A percentile compares a stretch with the other conserved stretches of the same genome.
These are phyloP conservation scores for Fusarium transvaalense DNA, from an alignment of 2,329 filamentous ascomycete species.

Conservation along the genomic window DNA sequence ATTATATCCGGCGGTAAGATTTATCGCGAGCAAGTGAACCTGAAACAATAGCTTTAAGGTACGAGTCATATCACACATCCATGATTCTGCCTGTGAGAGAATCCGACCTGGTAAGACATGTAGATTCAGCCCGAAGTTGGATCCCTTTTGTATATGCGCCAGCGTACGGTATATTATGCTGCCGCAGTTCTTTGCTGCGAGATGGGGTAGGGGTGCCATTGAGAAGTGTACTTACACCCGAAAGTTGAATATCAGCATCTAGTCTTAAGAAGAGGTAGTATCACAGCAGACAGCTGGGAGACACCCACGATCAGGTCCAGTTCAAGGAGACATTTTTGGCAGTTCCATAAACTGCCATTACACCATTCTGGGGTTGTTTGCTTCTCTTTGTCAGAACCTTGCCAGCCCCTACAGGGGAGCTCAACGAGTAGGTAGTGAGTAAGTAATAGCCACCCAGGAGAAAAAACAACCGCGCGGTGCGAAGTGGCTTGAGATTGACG, in stretches of 20 bases:
- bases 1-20: background rate
- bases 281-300: too few species aligned
- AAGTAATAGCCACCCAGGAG: constrained; percentile 11
- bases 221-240: background rate
- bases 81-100: constrained; percentile 10
- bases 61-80: background rate
- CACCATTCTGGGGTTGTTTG: constrained; percentile 27
- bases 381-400: constrained; percentile 18
- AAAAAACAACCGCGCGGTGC: constrained; percentile 36
- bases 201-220: background rate
- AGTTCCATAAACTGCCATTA: background rate
- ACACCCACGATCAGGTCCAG: background rate
- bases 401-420: background rate
- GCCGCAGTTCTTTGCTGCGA: background rate
- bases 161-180: constrained; percentile 10
- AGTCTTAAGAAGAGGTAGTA: background rate
- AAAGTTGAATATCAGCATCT: background rate
- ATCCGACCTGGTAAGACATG: constrained; percentile 21
- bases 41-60: constrained; percentile 19
- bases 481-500: constrained; percentile 29
- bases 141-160: constrained; percentile 5
- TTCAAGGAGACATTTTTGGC: background rate
- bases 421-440: constrained; percentile 4
- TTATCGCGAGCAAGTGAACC: constrained; percentile 1
- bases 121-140: constrained; percentile 4